phyloP scores from a whole-genome alignment of 2,329 filamentous ascomycete genomes.

The Talaromyces marneffei region DNA sequence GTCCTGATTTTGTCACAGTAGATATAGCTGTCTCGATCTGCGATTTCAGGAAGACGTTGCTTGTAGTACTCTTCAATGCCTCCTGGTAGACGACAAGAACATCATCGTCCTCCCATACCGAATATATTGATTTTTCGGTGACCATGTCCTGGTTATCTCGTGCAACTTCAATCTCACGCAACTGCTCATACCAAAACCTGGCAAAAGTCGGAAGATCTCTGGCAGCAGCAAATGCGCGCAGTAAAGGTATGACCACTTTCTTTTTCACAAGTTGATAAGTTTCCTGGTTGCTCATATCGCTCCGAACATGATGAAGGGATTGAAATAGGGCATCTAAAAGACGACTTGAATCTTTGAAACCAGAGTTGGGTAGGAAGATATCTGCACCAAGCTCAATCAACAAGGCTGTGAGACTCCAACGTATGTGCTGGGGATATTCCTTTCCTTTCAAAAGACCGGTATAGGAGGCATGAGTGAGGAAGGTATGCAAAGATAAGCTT shows the following conservation, averaged over 20 bases:
- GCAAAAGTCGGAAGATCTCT: conserved; percentile 38
- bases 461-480: conserved; percentile 37
- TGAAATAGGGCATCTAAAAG: conserved; percentile 33
- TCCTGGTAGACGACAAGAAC: conserved; percentile 33
- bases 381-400: conserved; percentile 39
- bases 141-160: conserved; percentile 15
- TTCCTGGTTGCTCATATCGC: conserved; percentile 14
- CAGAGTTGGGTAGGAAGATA: conserved; percentile 41
- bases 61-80: conserved; percentile 28
- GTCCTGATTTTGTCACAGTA: conserved; percentile 26
- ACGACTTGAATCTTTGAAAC: conserved; percentile 31
- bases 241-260: conserved; percentile 35
- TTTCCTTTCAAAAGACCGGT: conserved; percentile 32
- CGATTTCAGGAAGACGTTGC: conserved; percentile 23
- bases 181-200: conserved; percentile 36
- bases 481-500: conserved; percentile 35
- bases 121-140: conserved; percentile 20
- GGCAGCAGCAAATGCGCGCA: conserved; percentile 36
- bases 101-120: conserved; percentile 44
- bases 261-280: conserved; percentile 33
- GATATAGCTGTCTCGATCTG: conserved; percentile 28
- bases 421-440: conserved; percentile 26
- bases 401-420: conserved; percentile 39
- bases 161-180: conserved; percentile 32
- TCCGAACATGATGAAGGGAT: conserved; percentile 29